Evolutionary conservation across 140 eudicot genomes (phyloP), one percentile per base, ranked within the genome.

Genomic region (Flaveria floridana): DNA sequence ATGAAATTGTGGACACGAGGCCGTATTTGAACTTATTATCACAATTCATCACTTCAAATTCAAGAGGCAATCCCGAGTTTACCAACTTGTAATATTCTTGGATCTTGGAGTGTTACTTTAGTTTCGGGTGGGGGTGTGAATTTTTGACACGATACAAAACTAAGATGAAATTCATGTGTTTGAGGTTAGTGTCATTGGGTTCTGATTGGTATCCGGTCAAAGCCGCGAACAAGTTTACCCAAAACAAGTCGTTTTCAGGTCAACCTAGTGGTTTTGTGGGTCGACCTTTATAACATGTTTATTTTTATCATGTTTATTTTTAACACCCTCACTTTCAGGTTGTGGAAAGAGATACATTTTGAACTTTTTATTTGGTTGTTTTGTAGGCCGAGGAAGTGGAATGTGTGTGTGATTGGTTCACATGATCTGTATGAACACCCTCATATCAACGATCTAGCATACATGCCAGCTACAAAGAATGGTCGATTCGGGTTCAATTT

Each of bases 401-500:
- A 93, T 88, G 93, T 86, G 82, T 93, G 97, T 76, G 98, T 93
- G 66, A 82, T 90, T 56, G 98, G 98, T 25, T 90, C 98, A 5
- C 98, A 93, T 66, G 97, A 93, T 86, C 94, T 93, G 12, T 93
- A 87, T 37, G 98, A 93, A 86, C 98, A 93, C 71, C 98, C 97
- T 3, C 98, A 93, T 74, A 93, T 93, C 71, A 93, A 93, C 15
- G 98, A 93, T 78, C 86, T 93, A 52, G 97, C 98, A 0, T 93
- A 93, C 79, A 93, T 93, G 96, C 98, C 98, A 1, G 97, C 98
- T 37, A 93, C 86, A 0, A 93, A 93, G 80, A 48, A 93, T 76
- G 97, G 97, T 13, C 73, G 82, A 5, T 88, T 93, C 14, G 98
- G 98, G 65, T 93, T 93, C 65, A 93, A 93, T 80, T 71, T 93